Percentiles rank a stretch among this genome's conserved stretches.
phyloP scores from a whole-genome alignment of 345 rosid genomes.

The Eucalyptus virginea region DNA sequence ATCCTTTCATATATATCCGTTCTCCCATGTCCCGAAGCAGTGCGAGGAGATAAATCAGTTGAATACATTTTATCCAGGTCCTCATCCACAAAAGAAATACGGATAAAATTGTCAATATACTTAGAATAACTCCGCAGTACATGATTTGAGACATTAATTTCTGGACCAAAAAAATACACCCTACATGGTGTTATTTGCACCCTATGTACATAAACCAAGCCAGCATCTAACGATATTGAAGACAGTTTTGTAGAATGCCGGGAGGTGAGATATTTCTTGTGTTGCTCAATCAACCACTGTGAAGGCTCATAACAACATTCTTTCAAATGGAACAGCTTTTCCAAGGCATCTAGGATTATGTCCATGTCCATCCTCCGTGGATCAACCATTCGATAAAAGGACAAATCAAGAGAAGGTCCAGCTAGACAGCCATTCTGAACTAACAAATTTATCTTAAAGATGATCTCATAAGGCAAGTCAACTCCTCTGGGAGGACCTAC shows the following conservation, averaged over 20 bases:
- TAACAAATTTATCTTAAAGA: conserved; percentile 44
- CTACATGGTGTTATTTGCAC: conserved; percentile 53
- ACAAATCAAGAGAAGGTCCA: conserved; percentile 28
- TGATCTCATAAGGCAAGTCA: conserved; percentile 25
- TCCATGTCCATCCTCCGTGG: conserved; percentile 3
- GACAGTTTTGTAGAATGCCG: conserved; percentile 10
- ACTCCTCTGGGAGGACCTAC: conserved; percentile 28
- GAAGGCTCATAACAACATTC: conserved; percentile 60
- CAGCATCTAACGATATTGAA: conserved; percentile 17
- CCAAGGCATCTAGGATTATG: conserved; percentile 40
- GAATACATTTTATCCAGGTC: conserved; percentile 48
- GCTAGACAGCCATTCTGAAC: conserved; percentile 47
- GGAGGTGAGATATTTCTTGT: conserved; percentile 1
- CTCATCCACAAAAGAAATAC: conserved; percentile 55
- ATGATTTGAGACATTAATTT: conserved; percentile 51
- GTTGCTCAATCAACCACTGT: conserved; percentile 35
- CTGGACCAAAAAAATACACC: conserved; percentile 56
- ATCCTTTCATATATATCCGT: conserved; percentile 36
- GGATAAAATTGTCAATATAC: conserved; percentile 40
- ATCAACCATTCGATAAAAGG: conserved; percentile 36
- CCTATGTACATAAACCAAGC: conserved; percentile 41
- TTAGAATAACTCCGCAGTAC: conserved; percentile 23
- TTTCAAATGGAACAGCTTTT: conserved; percentile 20
- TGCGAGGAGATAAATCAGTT: conserved; percentile 43
- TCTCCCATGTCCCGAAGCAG: conserved; percentile 20